Conservation (phyloP, 495 filamentous ascomycete genomes). For the Penicillium parvum region DNA sequence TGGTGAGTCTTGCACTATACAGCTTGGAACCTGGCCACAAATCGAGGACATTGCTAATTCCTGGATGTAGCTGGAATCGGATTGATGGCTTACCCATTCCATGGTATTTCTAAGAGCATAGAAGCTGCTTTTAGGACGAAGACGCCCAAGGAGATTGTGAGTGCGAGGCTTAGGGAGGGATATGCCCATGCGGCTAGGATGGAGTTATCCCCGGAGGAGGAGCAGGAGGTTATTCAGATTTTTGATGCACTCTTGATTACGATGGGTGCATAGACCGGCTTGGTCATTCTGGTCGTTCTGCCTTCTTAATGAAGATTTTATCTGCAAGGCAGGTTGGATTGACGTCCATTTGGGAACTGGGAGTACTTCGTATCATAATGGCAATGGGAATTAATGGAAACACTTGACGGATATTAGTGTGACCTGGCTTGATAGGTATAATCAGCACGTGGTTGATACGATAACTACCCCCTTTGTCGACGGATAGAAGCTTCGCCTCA, state of each 20-base stretch:
- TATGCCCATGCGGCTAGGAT: slow-evolving; percentile 15
- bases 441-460: too few relatives aligned
- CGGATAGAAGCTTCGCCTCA: too few relatives aligned
- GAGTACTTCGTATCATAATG: too few relatives aligned
- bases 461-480: too few relatives aligned
- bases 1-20: slow-evolving; percentile 9
- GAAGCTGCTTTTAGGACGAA: slow-evolving; percentile 23
- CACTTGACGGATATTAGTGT: too few relatives aligned
- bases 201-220: slow-evolving; percentile 12
- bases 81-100: slow-evolving; percentile 23
- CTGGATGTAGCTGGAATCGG: slow-evolving; percentile 24
- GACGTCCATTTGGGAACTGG: too few relatives aligned
- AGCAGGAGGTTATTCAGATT: slow-evolving; percentile 10
- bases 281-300: neutral
- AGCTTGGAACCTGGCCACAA: neutral
- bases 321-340: too few relatives aligned
- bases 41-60: slow-evolving; percentile 1
- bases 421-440: too few relatives aligned
- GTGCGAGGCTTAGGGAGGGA: slow-evolving; percentile 18
- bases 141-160: slow-evolving; percentile 22
- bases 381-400: too few relatives aligned
- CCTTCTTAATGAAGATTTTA: neutral
- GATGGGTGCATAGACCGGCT: slow-evolving; percentile 2
- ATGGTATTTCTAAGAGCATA: slow-evolving; percentile 29
- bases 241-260: slow-evolving; percentile 16